Percentiles rank a stretch among this genome's conserved stretches.
These are phyloP conservation scores for Cryptococcus maquisensis DNA, from an alignment of 1,284 basidiomycete genomes.

Conservation along the genomic window DNA sequence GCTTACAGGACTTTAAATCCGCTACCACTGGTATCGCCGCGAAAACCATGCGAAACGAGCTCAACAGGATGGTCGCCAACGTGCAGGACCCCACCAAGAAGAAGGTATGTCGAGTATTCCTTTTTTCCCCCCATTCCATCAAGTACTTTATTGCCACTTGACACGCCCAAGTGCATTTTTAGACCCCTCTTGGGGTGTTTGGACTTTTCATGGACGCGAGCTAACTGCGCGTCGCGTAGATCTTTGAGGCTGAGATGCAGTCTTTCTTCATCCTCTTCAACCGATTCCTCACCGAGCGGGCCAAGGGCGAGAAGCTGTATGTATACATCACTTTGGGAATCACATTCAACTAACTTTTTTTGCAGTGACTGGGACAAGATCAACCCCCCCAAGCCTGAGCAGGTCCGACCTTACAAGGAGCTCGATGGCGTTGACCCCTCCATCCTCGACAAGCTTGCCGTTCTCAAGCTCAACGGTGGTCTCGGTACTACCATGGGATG, in stretches of 20 bases:
- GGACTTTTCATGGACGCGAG: not conserved
- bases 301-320: conserved; percentile 90
- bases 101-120: conserved; percentile 59
- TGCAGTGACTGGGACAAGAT: conserved; percentile 94
- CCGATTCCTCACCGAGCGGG: conserved; percentile 91
- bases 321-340: conserved; percentile 41
- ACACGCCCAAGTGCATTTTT: not conserved
- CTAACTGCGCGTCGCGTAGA: conserved; percentile 52
- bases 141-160: not conserved
- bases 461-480: conserved; percentile 99
- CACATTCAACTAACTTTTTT: conserved; percentile 3
- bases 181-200: not conserved
- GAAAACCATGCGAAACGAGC: conserved; percentile 98
- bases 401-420: conserved; percentile 83
- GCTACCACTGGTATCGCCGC: conserved; percentile 96
- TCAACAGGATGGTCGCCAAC: conserved; percentile 83
- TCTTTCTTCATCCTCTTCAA: conserved; percentile 99
- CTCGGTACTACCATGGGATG: conserved; percentile 64
- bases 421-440: conserved; percentile 62
- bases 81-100: conserved; percentile 73
- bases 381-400: conserved; percentile 86
- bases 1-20: conserved; percentile 75
- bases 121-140: not conserved
- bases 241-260: conserved; percentile 97
- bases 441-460: conserved; percentile 90